Percentiles rank a stretch among this genome's conserved stretches.
Conservation (phyloP, 2,329 filamentous ascomycete genomes). For the Pestalotiopsis sp. region DNA sequence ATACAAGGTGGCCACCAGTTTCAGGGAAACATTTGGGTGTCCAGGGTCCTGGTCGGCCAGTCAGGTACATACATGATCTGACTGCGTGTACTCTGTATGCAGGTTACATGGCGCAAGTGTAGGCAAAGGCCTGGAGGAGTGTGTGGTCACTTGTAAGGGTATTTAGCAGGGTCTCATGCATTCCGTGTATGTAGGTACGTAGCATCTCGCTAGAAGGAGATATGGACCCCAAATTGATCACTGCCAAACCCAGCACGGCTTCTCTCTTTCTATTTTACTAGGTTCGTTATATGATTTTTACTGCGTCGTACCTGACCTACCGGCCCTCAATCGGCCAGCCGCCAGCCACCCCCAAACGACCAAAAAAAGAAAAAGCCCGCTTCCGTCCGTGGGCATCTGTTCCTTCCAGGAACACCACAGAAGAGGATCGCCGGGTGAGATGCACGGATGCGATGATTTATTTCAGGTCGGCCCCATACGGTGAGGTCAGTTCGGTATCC, state of each 20-base stretch:
- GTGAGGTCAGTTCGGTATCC: not conserved
- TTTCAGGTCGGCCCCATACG: not conserved
- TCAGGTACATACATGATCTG: not conserved
- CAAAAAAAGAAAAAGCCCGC: not conserved
- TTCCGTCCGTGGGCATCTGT: not conserved
- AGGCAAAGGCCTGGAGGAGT: not conserved
- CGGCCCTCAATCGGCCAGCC: not conserved
- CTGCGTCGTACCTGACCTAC: not conserved
- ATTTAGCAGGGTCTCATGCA: not conserved
- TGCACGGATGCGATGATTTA: not conserved
- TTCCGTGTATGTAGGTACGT: not conserved
- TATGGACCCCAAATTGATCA: not conserved
- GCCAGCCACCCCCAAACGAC: not conserved
- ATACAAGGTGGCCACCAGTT: not conserved
- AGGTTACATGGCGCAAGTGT: not conserved
- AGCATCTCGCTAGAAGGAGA: not conserved
- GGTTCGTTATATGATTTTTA: not conserved
- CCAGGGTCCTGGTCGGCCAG: not conserved
- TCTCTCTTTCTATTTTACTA: not conserved
- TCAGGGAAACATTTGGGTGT: not conserved
- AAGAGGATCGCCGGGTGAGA: not conserved
- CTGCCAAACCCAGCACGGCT: not conserved
- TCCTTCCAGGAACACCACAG: not conserved
- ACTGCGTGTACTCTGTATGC: not conserved
- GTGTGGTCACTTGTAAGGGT: not conserved